Percentiles rank a stretch among this genome's conserved stretches.
These are phyloP conservation scores for Aspergillus kassunensis DNA, from an alignment of 495 filamentous ascomycete genomes.

Conservation along the genomic window DNA sequence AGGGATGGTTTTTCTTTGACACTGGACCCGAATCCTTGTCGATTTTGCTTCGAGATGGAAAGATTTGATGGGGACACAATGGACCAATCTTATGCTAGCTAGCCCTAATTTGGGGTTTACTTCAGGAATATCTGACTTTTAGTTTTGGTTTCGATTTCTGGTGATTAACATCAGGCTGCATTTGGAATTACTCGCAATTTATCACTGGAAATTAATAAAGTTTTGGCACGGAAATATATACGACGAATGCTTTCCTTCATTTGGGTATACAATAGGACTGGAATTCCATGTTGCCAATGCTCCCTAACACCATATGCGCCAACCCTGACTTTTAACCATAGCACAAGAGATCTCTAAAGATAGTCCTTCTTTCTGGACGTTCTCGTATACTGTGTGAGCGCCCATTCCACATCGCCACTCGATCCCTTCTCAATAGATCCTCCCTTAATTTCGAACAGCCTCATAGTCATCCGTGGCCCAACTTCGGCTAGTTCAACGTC, in stretches of 20 bases:
- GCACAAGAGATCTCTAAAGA: slow-evolving; percentile 48
- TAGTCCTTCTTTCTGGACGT: slow-evolving; percentile 92
- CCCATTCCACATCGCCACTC: slow-evolving; percentile 95
- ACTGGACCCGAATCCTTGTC: slow-evolving; percentile 17
- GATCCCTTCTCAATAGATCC: slow-evolving; percentile 90
- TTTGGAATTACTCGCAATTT: too few species aligned
- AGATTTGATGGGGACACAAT: background rate
- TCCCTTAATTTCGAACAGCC: slow-evolving; percentile 86
- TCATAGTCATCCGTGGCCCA: slow-evolving; percentile 94
- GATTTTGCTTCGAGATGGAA: slow-evolving; percentile 16
- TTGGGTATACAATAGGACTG: slow-evolving; percentile 23
- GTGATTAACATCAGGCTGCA: too few species aligned
- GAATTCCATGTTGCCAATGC: slow-evolving; percentile 15
- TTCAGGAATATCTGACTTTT: too few species aligned
- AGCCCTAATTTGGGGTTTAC: too few species aligned
- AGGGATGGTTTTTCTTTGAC: slow-evolving; percentile 36
- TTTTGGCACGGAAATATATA: background rate
- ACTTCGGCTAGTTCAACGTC: slow-evolving; percentile 93
- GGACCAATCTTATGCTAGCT: too few species aligned
- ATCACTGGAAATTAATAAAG: too few species aligned
- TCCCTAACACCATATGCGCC: slow-evolving; percentile 25
- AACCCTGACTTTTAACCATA: slow-evolving; percentile 19
- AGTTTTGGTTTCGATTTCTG: background rate
- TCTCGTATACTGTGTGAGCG: slow-evolving; percentile 88
- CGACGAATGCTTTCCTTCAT: slow-evolving; percentile 14